These are phyloP conservation scores for Detonula confervacea DNA, from an alignment of 352 stramenopile genomes.

Conservation along the genomic window DNA sequence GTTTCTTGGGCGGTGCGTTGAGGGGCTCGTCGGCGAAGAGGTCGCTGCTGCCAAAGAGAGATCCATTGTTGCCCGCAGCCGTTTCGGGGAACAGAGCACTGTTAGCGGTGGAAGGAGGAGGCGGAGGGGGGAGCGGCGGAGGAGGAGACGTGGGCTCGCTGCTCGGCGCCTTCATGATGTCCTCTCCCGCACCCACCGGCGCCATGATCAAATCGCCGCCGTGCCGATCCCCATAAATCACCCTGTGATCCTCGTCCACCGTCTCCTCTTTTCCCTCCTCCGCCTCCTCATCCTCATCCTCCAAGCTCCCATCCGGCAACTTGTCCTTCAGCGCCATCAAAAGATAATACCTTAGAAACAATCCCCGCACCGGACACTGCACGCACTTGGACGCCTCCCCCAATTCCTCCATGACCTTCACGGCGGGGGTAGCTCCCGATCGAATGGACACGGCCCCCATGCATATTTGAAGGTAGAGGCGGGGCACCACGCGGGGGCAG, in stretches of 20 bases:
- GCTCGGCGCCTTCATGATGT: background rate
- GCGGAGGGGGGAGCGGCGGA: conserved; percentile 26
- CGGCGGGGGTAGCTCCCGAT: conserved; percentile 54
- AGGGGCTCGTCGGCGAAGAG: too few species aligned
- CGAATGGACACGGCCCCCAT: conserved; percentile 96
- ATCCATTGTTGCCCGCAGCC: background rate
- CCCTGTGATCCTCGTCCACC: too few species aligned
- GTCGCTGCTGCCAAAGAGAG: too few species aligned
- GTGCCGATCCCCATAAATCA: too few species aligned
- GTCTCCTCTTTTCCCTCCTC: conserved; percentile 79
- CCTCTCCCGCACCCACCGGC: background rate
- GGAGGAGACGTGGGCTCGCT: conserved; percentile 24
- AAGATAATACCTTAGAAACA: conserved; percentile 99
- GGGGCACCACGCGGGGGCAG: conserved; percentile 94
- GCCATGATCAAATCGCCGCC: conserved; percentile 47
- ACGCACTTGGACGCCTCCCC: conserved; percentile 98
- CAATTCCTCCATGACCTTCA: conserved; percentile 96
- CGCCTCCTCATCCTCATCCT: conserved; percentile 3
- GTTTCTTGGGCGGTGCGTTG: too few species aligned
- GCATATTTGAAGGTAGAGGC: conserved; percentile 96
- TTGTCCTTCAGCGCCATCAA: conserved; percentile 92
- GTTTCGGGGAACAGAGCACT: conserved; percentile 16
- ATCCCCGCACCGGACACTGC: conserved; percentile 96
- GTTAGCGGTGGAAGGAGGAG: conserved; percentile 29
- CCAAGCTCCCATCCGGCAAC: conserved; percentile 88